Percentiles rank a stretch among this genome's conserved stretches.
These are phyloP conservation scores for Spathaspora sp. DNA, from an alignment of 1,139 yeast genomes.

Conservation along the genomic window DNA sequence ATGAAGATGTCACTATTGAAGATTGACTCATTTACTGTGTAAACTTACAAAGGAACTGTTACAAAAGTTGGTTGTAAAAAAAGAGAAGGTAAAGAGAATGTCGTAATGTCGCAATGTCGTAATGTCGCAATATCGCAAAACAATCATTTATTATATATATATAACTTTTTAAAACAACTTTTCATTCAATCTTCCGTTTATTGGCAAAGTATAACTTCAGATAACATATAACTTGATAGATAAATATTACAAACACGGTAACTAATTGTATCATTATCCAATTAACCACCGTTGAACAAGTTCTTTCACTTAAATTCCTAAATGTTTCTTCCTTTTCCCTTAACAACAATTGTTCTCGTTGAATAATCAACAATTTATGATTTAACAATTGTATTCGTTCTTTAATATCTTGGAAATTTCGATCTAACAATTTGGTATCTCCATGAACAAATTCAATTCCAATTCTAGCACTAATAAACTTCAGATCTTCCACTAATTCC, in stretches of 20 bases:
- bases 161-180: not conserved
- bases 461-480: conserved; percentile 54
- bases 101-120: not conserved
- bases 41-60: not conserved
- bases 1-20: not conserved
- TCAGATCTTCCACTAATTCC: conserved; percentile 27
- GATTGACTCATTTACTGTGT: not conserved
- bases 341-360: conserved; percentile 64
- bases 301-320: conserved; percentile 65
- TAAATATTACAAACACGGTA: conserved; percentile 57
- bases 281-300: conserved; percentile 61
- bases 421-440: conserved; percentile 50
- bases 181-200: conserved; percentile 2
- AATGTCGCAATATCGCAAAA: not conserved
- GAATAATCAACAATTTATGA: conserved; percentile 55
- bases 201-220: conserved; percentile 45
- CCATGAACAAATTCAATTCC: conserved; percentile 55
- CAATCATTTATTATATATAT: not conserved
- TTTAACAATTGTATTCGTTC: conserved; percentile 53
- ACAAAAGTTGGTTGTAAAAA: not conserved
- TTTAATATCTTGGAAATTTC: conserved; percentile 48
- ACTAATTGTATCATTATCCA: conserved; percentile 65
- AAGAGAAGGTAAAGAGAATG: not conserved
- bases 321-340: conserved; percentile 70
- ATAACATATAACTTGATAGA: conserved; percentile 67